phyloP scores from a whole-genome alignment of 805 yeast genomes.

The Kodamaea neixiangensis region DNA sequence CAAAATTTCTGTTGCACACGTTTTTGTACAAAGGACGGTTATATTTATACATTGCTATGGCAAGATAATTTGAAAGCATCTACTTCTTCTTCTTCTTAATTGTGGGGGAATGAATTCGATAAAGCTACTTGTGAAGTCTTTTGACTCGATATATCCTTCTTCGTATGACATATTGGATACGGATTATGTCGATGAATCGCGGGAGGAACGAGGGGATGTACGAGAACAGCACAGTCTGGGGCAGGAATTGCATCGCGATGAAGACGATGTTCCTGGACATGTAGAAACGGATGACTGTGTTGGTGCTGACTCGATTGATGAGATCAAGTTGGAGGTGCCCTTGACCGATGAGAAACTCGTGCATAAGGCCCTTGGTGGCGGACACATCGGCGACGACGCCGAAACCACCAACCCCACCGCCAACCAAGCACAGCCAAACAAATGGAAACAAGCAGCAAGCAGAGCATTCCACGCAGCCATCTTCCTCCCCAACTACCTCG shows the following conservation, averaged over 20 bases:
- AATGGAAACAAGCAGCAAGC: background rate
- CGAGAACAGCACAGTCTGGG: no score
- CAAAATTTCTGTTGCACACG: conserved; percentile 11
- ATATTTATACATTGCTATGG: conserved; percentile 1
- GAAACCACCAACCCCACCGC: no score
- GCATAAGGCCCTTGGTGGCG: no score
- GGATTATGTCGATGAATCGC: background rate
- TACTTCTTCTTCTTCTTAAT: background rate
- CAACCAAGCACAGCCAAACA: background rate
- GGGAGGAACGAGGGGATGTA: background rate
- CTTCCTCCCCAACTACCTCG: conserved; percentile 50
- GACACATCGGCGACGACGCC: no score
- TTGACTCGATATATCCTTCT: conserved; percentile 27
- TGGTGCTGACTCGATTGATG: background rate
- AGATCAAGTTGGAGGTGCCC: background rate
- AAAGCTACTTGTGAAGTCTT: conserved; percentile 33
- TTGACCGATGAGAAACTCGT: background rate
- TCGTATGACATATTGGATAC: conserved; percentile 4
- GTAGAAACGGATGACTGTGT: background rate
- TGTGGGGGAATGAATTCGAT: conserved; percentile 33
- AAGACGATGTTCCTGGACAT: background rate
- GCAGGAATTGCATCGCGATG: background rate
- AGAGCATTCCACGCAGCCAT: conserved; percentile 13
- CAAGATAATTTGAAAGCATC: background rate
- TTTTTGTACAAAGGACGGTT: conserved; percentile 11